phyloP scores from a whole-genome alignment of 768 basidiomycete species.

The Cantharellus anzutake region DNA sequence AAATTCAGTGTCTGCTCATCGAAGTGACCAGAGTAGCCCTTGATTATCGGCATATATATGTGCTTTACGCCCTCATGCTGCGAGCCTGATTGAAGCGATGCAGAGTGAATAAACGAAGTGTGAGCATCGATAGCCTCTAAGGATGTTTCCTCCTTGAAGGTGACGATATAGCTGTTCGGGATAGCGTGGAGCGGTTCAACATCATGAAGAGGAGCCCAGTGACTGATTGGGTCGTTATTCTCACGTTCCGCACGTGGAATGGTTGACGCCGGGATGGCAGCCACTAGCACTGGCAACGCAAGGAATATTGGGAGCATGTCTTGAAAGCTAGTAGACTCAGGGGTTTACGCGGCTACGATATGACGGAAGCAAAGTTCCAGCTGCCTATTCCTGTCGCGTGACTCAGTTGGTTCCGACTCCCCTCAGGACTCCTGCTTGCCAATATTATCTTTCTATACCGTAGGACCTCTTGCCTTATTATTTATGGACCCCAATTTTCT shows the following conservation, averaged over 20 bases:
- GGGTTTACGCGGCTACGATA: not conserved
- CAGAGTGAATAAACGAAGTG: constrained; percentile 46
- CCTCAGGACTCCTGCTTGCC: too few species aligned
- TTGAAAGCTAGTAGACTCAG: not conserved
- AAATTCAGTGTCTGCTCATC: constrained; percentile 45
- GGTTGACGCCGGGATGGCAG: not conserved
- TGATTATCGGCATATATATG: constrained; percentile 50
- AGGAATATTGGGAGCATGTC: constrained; percentile 1
- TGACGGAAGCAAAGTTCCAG: not conserved
- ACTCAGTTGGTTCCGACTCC: too few species aligned
- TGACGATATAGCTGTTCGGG: constrained; percentile 88
- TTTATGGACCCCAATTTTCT: too few species aligned
- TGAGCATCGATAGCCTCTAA: constrained; percentile 47
- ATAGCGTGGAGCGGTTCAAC: constrained; percentile 38
- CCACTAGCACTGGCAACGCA: not conserved
- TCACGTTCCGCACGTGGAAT: not conserved
- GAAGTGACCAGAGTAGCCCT: constrained; percentile 73
- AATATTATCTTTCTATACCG: too few species aligned
- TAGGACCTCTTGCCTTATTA: too few species aligned
- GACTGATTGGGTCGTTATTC: not conserved
- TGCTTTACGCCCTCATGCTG: constrained; percentile 32
- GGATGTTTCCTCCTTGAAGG: constrained; percentile 56
- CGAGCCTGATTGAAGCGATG: constrained; percentile 13
- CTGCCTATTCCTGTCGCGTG: too few species aligned
- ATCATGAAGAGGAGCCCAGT: not conserved